Evolutionary conservation across 345 rosid genomes (phyloP).

Genomic region (Microthlaspi erraticum): DNA sequence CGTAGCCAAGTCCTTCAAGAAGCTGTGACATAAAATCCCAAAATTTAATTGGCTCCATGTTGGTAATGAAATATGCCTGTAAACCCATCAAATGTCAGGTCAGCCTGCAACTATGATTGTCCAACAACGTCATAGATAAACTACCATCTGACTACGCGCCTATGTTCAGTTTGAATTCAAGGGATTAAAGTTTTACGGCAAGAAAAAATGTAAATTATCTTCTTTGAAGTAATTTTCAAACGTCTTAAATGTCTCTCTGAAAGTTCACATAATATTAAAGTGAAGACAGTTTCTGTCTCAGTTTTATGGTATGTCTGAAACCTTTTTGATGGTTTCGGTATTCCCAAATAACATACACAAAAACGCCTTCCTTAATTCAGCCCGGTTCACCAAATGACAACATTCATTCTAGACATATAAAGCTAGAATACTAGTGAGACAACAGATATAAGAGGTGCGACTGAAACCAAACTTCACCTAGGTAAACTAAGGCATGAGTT

Average conservation of each 20-base stretch:
- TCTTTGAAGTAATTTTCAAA: slow-evolving; percentile 6
- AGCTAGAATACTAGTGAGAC: neutral
- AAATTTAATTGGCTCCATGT: slow-evolving; percentile 88
- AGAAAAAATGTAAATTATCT: neutral
- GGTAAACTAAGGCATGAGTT: slow-evolving; percentile 5
- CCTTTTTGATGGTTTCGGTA: neutral
- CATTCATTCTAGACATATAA: slow-evolving; percentile 4
- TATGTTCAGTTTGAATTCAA: neutral
- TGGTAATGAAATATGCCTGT: slow-evolving; percentile 94
- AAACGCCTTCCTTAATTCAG: neutral
- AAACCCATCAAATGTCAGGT: slow-evolving; percentile 30
- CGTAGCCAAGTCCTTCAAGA: slow-evolving; percentile 90
- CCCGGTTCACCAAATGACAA: slow-evolving; percentile 2
- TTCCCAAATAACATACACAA: slow-evolving; percentile 14
- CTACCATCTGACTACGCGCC: neutral
- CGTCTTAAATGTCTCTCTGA: neutral
- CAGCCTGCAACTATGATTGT: slow-evolving; percentile 13
- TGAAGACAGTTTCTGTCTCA: neutral
- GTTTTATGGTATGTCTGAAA: neutral
- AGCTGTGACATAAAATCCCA: slow-evolving; percentile 86
- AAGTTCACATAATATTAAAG: slow-evolving; percentile 13
- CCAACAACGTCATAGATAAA: slow-evolving; percentile 5
- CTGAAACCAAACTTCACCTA: neutral
- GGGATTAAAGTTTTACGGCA: neutral
- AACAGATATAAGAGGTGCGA: neutral